Evolutionary conservation across 768 basidiomycete species (phyloP), one percentile per base, ranked within the genome.

Genomic region (Neoboletus brunneissimus): DNA sequence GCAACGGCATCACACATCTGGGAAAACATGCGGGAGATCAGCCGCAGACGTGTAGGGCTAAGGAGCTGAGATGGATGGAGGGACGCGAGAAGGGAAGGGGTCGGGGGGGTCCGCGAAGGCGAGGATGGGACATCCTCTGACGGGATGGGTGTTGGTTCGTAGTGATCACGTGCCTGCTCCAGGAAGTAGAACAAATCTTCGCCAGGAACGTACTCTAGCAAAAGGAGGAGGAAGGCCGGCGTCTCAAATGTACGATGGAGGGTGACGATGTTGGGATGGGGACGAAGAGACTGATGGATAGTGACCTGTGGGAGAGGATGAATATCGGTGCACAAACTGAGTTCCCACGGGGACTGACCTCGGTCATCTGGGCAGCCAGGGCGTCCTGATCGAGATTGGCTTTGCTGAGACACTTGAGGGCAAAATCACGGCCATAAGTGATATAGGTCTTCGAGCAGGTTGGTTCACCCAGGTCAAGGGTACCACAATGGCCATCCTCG

Each of bases 1-100:
- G 92, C 91, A 13, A 99, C 95, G 43, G 96, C 95, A 60, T 95
- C 92, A 69, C 96, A 98, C 96, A 99, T 99, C 75, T 98, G 97
- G 20, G 85, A 79, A 73, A 99, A 98, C 96, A 99, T 99, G 69
- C 91, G 88, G 4, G 94, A 86, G 67, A 99, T 94, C 62, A 99
- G 84, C 16, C 91, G 88, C 29, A 99, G 83, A 55, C 96, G 89
- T 40, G 88, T 89, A 54, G 85, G 84, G 27, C 91, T 91, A 52
- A 99, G 87, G 32, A 97, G 78, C 60, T 93, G 88, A 31, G 83
- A 79, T 44, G 85, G 91, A 68, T 83, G 86, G 65, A 86, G 82
- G 59, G 86, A 88, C 34, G 94, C 89, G 48, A 99, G 87, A 48
- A 99, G 82, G 44, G 89, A 89, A 23, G 96, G 96, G 4, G 95